Base-by-base conservation (phyloP, 2,329 filamentous ascomycete species). In the Hypoxylon sp. region DNA sequence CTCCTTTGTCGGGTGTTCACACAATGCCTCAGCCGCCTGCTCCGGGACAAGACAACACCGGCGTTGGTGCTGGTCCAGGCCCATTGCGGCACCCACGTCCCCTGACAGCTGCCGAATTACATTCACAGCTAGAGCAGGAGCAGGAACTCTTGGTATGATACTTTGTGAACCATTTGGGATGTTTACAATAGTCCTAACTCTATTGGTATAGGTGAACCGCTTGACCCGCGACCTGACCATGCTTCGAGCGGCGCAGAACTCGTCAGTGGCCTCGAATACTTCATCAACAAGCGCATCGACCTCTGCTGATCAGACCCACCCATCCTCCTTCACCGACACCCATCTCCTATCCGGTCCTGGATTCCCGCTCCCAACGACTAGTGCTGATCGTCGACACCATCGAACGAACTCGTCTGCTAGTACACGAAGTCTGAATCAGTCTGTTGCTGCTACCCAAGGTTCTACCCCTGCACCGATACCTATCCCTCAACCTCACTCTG, bases 41-140 rank as follows among this genome's bases (percentile, higher is more conserved):
- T 2, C 68, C 73, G 0, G 72, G 71, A 71, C 73, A 75, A 44
- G 78, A 82, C 71, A 81, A 82, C 63, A 79, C 82, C 0, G 84
- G 82, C 13, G 84, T 88, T 50, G 85, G 84, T 29, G 77, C 83
- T 32, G 89, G 89, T 0, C 88, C 89, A 62, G 92, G 92, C 0
- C 94, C 95, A 3, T 82, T 97, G 74, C 89, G 95, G 69, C 94
- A 97, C 79, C 94, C 95, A 5, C 88, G 93, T 37, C 94, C 94
- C 2, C 82, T 98, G 78, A 98, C 95, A 0, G 91, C 93, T 1
- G 92, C 93, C 2, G 95, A 98, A 79, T 85, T 98, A 68, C 94
- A 98, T 79, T 85, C 92, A 66, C 89, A 97, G 82, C 85, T 98
- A 27, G 95, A 98, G 81, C 96, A 97, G 80, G 95, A 98, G 78